A percentile compares a stretch with the other conserved stretches of the same genome.
Evolutionary conservation across 495 filamentous ascomycete species (phyloP).

Genomic region (Daldinia caldariorum): DNA sequence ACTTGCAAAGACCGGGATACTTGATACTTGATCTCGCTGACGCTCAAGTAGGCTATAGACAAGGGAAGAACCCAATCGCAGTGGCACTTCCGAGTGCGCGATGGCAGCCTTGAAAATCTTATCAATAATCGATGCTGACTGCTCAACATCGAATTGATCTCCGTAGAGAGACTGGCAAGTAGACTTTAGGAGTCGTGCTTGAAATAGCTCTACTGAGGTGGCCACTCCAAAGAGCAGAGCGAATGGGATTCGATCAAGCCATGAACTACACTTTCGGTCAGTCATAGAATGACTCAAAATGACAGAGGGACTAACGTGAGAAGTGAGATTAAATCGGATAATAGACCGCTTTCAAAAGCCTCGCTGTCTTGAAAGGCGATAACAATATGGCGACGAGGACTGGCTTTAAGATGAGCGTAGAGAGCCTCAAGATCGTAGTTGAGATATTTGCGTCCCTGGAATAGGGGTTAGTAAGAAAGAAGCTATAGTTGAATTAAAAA

Average conservation of each 20-base stretch:
- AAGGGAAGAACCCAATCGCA: slow-evolving; percentile 76
- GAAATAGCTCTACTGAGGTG: slow-evolving; percentile 89
- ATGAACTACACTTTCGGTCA: slow-evolving; percentile 66
- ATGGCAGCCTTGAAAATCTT: slow-evolving; percentile 78
- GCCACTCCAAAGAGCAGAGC: slow-evolving; percentile 87
- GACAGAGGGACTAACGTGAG: slow-evolving; percentile 68
- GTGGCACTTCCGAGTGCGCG: slow-evolving; percentile 58
- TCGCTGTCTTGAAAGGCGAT: slow-evolving; percentile 91
- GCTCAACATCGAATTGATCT: slow-evolving; percentile 83
- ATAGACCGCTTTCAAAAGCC: slow-evolving; percentile 81
- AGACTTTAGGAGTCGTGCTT: slow-evolving; percentile 80
- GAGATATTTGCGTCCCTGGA: slow-evolving; percentile 76
- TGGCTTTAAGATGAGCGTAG: slow-evolving; percentile 66
- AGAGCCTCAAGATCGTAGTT: slow-evolving; percentile 92
- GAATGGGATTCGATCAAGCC: slow-evolving; percentile 90
- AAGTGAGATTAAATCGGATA: slow-evolving; percentile 80
- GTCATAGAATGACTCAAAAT: not conserved
- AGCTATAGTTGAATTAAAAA: not conserved
- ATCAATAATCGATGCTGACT: slow-evolving; percentile 77
- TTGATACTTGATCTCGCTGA: slow-evolving; percentile 86
- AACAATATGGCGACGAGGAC: slow-evolving; percentile 69
- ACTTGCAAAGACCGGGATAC: slow-evolving; percentile 79
- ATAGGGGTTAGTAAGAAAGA: slow-evolving; percentile 9
- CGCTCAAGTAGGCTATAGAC: slow-evolving; percentile 73
- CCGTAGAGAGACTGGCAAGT: slow-evolving; percentile 77